Evolutionary conservation across 2,329 filamentous ascomycete genomes (phyloP).

Genomic region (Xylaria sp.): DNA sequence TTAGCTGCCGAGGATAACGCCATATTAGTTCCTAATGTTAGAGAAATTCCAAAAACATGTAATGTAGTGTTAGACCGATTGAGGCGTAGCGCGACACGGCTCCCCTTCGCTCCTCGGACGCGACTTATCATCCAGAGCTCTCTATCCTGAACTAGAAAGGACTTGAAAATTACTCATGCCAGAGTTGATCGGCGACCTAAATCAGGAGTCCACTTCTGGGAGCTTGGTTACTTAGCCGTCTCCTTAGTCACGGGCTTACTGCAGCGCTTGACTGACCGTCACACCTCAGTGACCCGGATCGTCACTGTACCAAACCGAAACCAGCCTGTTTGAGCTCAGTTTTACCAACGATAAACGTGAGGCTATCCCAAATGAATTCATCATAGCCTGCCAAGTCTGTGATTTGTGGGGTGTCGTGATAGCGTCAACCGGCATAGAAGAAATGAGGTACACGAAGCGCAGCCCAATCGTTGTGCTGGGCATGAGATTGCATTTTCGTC

Average conservation of each 20-base stretch:
- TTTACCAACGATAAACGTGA: no score
- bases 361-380: background rate
- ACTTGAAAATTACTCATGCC: background rate
- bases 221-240: background rate
- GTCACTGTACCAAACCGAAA: background rate
- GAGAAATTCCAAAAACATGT: background rate
- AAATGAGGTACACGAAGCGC: background rate
- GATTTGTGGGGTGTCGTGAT: background rate
- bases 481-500: background rate
- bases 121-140: background rate
- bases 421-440: background rate
- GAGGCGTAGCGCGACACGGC: background rate
- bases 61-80: background rate
- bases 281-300: background rate
- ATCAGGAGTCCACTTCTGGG: background rate
- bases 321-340: background rate
- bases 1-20: background rate
- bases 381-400: background rate
- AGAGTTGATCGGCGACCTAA: background rate
- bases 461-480: background rate
- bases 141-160: background rate
- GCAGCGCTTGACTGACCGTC: background rate
- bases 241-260: background rate
- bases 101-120: no score
- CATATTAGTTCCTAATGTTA: background rate